A percentile compares a stretch with the other conserved stretches of the same genome.
Conservation (phyloP, 768 basidiomycete genomes). For the Amanita rimosa region DNA sequence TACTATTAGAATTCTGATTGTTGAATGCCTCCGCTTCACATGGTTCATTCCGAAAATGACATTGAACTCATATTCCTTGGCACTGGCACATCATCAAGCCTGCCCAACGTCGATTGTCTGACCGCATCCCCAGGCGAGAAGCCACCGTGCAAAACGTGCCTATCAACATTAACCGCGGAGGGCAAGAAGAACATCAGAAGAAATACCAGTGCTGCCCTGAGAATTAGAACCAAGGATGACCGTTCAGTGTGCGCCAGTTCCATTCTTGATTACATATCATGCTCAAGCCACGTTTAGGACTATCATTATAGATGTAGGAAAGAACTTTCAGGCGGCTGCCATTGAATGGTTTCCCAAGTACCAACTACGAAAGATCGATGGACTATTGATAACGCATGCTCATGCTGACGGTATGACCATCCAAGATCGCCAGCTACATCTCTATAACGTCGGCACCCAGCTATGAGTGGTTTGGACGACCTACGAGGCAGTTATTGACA, state of each 20-base stretch:
- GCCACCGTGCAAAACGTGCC: constrained; percentile 48
- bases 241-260: constrained; percentile 32
- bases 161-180: constrained; percentile 52
- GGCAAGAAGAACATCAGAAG: constrained; percentile 79
- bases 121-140: constrained; percentile 46
- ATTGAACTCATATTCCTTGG: constrained; percentile 71
- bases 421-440: background rate
- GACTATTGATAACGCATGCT: constrained; percentile 73
- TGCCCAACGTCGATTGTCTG: constrained; percentile 65
- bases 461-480: constrained; percentile 88
- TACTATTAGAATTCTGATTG: too few relatives aligned
- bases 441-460: constrained; percentile 18
- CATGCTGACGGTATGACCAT: constrained; percentile 58
- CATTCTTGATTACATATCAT: background rate
- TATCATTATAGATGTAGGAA: constrained; percentile 76
- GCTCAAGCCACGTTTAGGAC: constrained; percentile 32
- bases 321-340: constrained; percentile 58
- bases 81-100: constrained; percentile 67
- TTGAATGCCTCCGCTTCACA: background rate
- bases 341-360: constrained; percentile 52
- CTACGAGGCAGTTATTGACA: constrained; percentile 42
- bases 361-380: constrained; percentile 45
- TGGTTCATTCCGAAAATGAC: background rate
- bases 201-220: constrained; percentile 68
- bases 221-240: constrained; percentile 32